Evolutionary conservation across 352 stramenopile genomes (phyloP), one percentile per base, ranked within the genome.

Genomic region (Elongisporangium undulatum): DNA sequence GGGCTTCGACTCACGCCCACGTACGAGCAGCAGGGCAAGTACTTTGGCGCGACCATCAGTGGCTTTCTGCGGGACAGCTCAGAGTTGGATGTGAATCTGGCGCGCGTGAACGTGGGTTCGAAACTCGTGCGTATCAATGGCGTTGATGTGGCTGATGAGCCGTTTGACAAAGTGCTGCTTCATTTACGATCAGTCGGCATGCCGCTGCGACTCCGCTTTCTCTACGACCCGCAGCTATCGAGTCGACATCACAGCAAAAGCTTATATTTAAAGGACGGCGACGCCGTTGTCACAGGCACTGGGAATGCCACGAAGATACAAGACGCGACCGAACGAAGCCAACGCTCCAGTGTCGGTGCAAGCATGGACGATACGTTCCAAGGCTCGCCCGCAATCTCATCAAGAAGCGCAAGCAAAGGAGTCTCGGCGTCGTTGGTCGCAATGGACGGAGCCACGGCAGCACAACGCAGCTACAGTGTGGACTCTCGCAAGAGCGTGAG

Each of bases 71-170:
- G 85, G 0, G 79, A 88, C 19, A 62, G 71, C 19, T 55, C 76
- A 4, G 72, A 89, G 9, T 41, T 90, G 51, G 85, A 94, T 58
- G 67, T 68, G n/a, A 70, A 68, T 9, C 64, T 94, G 17, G 72
- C 74, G 5, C 63, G 76, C 23, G 72, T 94, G 2, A 78, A 77
- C 6, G 61, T 94, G 26, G 85, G 81, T 34, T 74, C 81, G 16
- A 76, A 83, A 53, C 67, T 92, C 8, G 72, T 86, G n/a, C 74
- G 71, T 5, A 84, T 94, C 48, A 94, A 94, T 52, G 83, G 83
- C 13, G 62, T 90, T 1, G 64, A 91, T 51, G 73, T 89, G 39
- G 59, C 67, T 2, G 68, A 85, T 57, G 74, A 81, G 24, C 61
- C 68, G 3, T 94, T 94, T 41, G 75, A 92, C 41, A 73, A 83